phyloP scores from a whole-genome alignment of 2,329 filamentous ascomycete species.

The Triangularia verruculosa region DNA sequence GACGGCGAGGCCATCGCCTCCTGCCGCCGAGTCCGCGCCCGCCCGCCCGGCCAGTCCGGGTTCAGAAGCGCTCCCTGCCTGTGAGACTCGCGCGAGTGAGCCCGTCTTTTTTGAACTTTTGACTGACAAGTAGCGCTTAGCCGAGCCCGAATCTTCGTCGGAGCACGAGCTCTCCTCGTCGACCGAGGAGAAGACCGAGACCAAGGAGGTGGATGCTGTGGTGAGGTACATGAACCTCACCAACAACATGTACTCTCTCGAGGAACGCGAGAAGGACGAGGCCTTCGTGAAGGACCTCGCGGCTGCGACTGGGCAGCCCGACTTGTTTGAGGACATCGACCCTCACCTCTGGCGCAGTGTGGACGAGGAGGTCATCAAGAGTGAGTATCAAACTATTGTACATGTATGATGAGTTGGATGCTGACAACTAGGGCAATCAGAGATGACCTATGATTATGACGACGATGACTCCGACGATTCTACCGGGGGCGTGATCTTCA shows the following conservation, averaged over 20 bases:
- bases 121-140: background rate
- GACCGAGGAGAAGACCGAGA: background rate
- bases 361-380: background rate
- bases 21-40: background rate
- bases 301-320: conserved; percentile 11
- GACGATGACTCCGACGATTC: conserved; percentile 17
- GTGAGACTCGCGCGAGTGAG: background rate
- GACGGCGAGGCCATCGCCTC: background rate
- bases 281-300: conserved; percentile 17
- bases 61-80: background rate
- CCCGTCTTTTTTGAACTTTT: background rate
- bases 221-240: background rate
- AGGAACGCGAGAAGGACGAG: background rate
- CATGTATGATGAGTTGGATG: no score
- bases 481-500: conserved; percentile 18
- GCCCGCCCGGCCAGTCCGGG: background rate
- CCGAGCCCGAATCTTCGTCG: background rate
- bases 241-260: background rate
- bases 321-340: conserved; percentile 20
- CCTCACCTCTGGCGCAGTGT: conserved; percentile 16
- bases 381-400: background rate
- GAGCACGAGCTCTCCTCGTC: background rate
- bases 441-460: background rate
- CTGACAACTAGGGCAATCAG: background rate
- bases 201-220: no score